These are phyloP conservation scores for Solanum hybrid DNA, from an alignment of 305 asterid genomes.

Conservation along the genomic window DNA sequence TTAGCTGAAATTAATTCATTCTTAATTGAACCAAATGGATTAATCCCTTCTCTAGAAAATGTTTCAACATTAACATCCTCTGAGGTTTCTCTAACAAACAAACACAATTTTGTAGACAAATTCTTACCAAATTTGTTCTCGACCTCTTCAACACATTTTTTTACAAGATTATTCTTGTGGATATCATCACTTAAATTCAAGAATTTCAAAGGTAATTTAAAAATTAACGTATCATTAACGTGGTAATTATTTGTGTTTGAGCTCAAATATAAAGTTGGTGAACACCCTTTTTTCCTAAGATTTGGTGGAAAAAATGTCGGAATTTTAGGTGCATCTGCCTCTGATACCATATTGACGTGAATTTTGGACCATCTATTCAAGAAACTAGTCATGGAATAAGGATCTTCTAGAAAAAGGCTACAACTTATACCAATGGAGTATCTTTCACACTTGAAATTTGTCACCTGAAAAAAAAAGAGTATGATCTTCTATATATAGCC, in stretches of 20 bases:
- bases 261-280: slow-evolving; percentile 12
- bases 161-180: slow-evolving; percentile 23
- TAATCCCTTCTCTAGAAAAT: not conserved
- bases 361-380: slow-evolving; percentile 35
- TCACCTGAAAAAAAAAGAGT: slow-evolving; percentile 26
- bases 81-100: slow-evolving; percentile 10
- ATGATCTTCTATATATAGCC: not conserved
- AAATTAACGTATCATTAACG: slow-evolving; percentile 17
- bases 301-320: slow-evolving; percentile 42
- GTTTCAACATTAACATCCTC: slow-evolving; percentile 8
- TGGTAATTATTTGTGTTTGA: slow-evolving; percentile 12
- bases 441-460: slow-evolving; percentile 57
- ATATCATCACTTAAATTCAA: slow-evolving; percentile 3
- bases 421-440: slow-evolving; percentile 57
- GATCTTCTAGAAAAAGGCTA: slow-evolving; percentile 48
- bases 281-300: slow-evolving; percentile 12
- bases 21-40: not conserved
- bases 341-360: slow-evolving; percentile 25
- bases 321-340: not conserved
- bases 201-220: slow-evolving; percentile 14
- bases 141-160: slow-evolving; percentile 18
- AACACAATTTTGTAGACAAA: slow-evolving; percentile 2
- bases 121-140: slow-evolving; percentile 14
- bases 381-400: slow-evolving; percentile 32
- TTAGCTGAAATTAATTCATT: not conserved